Percentiles rank a stretch among this genome's conserved stretches.
Evolutionary conservation across 1,284 basidiomycete genomes (phyloP).

Genomic region (Cutaneotrichosporon arboriforme): DNA sequence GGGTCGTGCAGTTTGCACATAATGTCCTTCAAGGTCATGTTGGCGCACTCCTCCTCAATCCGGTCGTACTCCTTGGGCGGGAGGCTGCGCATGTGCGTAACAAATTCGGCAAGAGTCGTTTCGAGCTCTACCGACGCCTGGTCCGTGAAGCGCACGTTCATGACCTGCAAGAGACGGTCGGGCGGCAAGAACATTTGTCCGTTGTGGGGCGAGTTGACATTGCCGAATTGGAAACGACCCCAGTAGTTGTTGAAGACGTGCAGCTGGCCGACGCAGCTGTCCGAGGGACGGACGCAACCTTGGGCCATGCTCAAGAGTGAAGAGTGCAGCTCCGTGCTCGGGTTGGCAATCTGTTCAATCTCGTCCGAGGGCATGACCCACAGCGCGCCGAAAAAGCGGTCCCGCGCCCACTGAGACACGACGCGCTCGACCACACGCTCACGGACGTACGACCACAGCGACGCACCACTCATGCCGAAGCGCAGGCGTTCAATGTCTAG

Average conservation of each 20-base stretch:
- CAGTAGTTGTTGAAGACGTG: too few relatives aligned
- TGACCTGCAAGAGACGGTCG: slow-evolving; percentile 2
- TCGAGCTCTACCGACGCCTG: background rate
- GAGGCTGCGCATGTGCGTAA: background rate
- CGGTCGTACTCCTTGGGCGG: background rate
- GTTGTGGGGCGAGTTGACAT: background rate
- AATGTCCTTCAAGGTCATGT: background rate
- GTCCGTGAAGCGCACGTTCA: slow-evolving; percentile 6
- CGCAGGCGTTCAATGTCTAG: slow-evolving; percentile 1
- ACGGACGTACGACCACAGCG: slow-evolving; percentile 9
- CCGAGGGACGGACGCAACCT: background rate
- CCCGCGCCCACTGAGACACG: slow-evolving; percentile 21
- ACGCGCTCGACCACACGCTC: slow-evolving; percentile 12
- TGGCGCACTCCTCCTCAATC: background rate
- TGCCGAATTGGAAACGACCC: background rate
- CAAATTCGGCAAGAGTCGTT: slow-evolving; percentile 6
- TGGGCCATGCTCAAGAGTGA: slow-evolving; percentile 1
- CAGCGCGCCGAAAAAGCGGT: slow-evolving; percentile 23
- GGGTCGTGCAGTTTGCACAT: background rate
- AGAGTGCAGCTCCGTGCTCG: background rate
- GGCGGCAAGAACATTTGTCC: slow-evolving; percentile 9
- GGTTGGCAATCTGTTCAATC: slow-evolving; percentile 15
- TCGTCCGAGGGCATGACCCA: slow-evolving; percentile 36
- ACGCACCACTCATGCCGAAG: background rate
- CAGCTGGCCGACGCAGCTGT: background rate